These are phyloP conservation scores for Metschnikowia bowlesiae DNA, from an alignment of 805 yeast species.

Conservation along the genomic window DNA sequence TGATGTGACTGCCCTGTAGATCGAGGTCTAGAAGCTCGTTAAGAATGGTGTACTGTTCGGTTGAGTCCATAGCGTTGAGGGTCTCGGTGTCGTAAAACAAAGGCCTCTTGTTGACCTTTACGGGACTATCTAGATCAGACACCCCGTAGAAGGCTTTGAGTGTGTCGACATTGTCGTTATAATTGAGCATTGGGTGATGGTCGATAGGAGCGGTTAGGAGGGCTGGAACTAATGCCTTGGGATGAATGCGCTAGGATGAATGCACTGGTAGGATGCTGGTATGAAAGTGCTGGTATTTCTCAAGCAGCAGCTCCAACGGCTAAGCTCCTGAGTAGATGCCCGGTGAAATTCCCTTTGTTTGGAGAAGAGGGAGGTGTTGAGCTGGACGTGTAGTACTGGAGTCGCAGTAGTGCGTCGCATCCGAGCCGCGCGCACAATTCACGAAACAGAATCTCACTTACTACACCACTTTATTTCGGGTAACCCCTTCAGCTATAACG, in stretches of 20 bases:
- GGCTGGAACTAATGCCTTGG: not conserved
- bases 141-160: conserved; percentile 30
- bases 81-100: conserved; percentile 17
- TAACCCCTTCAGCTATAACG: conserved; percentile 16
- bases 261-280: not conserved
- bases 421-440: conserved; percentile 1
- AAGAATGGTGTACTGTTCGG: conserved; percentile 30
- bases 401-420: not conserved
- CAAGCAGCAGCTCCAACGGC: not conserved
- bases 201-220: not conserved
- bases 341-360: too few species aligned
- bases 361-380: not conserved
- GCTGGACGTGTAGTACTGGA: not conserved
- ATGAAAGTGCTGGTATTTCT: too few species aligned
- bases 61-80: conserved; percentile 19
- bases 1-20: conserved; percentile 9
- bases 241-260: not conserved
- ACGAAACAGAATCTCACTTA: not conserved
- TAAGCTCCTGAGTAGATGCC: not conserved
- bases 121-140: conserved; percentile 20
- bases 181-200: conserved; percentile 24
- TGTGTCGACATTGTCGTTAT: conserved; percentile 26
- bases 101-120: conserved; percentile 16
- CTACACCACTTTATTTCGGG: conserved; percentile 12
- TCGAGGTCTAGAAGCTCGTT: conserved; percentile 21